Conservation (phyloP, 495 filamentous ascomycete species). For the Bombardia bombarda region DNA sequence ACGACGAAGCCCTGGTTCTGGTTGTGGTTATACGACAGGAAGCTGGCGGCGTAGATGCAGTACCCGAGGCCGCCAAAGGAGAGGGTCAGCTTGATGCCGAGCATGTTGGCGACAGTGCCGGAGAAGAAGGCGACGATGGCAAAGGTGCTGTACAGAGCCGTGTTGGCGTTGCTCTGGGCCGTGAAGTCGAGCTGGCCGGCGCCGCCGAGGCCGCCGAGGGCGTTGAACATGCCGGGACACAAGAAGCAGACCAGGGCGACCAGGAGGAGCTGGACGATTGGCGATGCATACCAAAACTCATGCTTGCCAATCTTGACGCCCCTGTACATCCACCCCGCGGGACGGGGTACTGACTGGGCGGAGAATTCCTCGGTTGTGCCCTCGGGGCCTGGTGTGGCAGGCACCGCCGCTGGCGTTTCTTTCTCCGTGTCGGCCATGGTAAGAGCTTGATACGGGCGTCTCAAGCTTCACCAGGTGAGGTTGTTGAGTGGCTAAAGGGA, state of each 20-base stretch:
- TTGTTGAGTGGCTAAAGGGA: no score
- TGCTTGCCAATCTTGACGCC: slow-evolving; percentile 45
- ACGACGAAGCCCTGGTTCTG: slow-evolving; percentile 68
- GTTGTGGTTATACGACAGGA: slow-evolving; percentile 77
- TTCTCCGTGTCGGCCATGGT: slow-evolving; percentile 13
- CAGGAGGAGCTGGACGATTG: slow-evolving; percentile 63
- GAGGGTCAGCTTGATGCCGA: slow-evolving; percentile 67
- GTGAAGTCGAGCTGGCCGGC: slow-evolving; percentile 57
- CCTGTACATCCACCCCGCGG: slow-evolving; percentile 63
- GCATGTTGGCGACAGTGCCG: slow-evolving; percentile 66
- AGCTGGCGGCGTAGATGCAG: slow-evolving; percentile 69
- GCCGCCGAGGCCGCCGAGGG: slow-evolving; percentile 65
- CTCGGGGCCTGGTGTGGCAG: neutral
- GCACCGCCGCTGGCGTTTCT: neutral
- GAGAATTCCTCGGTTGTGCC: neutral
- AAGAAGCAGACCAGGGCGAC: slow-evolving; percentile 84
- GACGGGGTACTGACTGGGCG: slow-evolving; percentile 15
- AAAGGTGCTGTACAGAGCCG: slow-evolving; percentile 75
- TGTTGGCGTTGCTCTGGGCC: slow-evolving; percentile 61
- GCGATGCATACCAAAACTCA: slow-evolving; percentile 67
- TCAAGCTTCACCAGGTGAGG: no score
- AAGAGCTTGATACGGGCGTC: no score
- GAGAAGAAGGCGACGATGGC: slow-evolving; percentile 83
- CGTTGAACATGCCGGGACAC: slow-evolving; percentile 83
- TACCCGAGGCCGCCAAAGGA: slow-evolving; percentile 82